Evolutionary conservation across 305 asterid genomes (phyloP).

Genomic region (Fraxinus latifolia): DNA sequence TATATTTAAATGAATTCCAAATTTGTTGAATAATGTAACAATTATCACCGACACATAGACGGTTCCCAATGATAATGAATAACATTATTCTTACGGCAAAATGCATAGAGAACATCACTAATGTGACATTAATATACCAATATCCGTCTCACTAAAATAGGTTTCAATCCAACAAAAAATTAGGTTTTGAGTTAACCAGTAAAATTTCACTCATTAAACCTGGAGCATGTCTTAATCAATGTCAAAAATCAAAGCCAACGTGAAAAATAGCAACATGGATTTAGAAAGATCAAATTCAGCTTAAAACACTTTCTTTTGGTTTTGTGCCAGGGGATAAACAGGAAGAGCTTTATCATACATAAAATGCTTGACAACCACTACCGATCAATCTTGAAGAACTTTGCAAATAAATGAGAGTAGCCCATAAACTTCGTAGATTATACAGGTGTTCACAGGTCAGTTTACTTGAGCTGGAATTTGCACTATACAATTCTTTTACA

Average conservation of each 20-base stretch:
- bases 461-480: neutral
- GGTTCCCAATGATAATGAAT: neutral
- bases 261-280: neutral
- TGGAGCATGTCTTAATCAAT: neutral
- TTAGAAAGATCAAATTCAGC: neutral
- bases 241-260: neutral
- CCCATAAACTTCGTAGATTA: neutral
- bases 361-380: neutral
- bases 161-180: neutral
- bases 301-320: neutral
- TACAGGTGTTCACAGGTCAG: neutral
- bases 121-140: neutral
- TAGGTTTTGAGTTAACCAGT: neutral
- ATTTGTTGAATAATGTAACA: neutral
- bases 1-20: neutral
- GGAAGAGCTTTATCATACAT: neutral
- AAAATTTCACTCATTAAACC: neutral
- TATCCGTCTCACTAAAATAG: neutral
- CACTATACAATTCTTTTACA: constrained; percentile 25
- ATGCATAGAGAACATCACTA: neutral
- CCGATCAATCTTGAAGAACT: neutral
- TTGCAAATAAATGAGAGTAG: neutral
- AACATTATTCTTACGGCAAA: neutral
- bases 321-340: neutral
- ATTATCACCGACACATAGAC: neutral